A percentile compares a stretch with the other conserved stretches of the same genome.
Evolutionary conservation across 2,329 filamentous ascomycete species (phyloP).

Genomic region (Arthroderma sp.): DNA sequence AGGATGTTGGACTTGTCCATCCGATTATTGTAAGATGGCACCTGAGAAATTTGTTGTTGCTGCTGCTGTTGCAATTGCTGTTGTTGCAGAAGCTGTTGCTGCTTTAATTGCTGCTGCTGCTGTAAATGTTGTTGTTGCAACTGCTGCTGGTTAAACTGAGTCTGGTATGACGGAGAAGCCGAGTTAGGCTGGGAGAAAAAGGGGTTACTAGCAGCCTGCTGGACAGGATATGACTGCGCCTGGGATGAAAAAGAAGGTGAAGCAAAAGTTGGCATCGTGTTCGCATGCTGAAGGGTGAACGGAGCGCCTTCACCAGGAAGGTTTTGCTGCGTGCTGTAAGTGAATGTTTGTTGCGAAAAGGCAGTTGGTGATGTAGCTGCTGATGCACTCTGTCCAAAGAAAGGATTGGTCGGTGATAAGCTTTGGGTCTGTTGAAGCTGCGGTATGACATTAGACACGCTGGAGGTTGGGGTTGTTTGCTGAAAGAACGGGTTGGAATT

Average conservation of each 20-base stretch:
- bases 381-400: conserved; percentile 20
- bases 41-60: conserved; percentile 12
- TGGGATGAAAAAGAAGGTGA: conserved; percentile 8
- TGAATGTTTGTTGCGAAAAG: conserved; percentile 1
- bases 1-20: conserved; percentile 36
- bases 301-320: conserved; percentile 5
- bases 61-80: conserved; percentile 9
- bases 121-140: conserved; percentile 15
- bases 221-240: conserved; percentile 2
- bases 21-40: conserved; percentile 22
- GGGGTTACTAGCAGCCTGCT: conserved; percentile 9
- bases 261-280: conserved; percentile 26
- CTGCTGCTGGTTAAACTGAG: conserved; percentile 7
- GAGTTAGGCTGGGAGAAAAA: conserved; percentile 1
- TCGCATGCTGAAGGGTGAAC: conserved; percentile 21
- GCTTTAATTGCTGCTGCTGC: conserved; percentile 6
- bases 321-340: not conserved
- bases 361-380: conserved; percentile 16
- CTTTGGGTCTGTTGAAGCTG: conserved; percentile 15
- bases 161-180: too few relatives aligned
- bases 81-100: conserved; percentile 7
- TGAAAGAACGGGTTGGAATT: conserved; percentile 13
- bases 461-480: conserved; percentile 14
- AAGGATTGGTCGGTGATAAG: conserved; percentile 21
- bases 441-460: conserved; percentile 14